phyloP scores from a whole-genome alignment of 1,284 basidiomycete genomes.

The Moesziomyces globuligerus region DNA sequence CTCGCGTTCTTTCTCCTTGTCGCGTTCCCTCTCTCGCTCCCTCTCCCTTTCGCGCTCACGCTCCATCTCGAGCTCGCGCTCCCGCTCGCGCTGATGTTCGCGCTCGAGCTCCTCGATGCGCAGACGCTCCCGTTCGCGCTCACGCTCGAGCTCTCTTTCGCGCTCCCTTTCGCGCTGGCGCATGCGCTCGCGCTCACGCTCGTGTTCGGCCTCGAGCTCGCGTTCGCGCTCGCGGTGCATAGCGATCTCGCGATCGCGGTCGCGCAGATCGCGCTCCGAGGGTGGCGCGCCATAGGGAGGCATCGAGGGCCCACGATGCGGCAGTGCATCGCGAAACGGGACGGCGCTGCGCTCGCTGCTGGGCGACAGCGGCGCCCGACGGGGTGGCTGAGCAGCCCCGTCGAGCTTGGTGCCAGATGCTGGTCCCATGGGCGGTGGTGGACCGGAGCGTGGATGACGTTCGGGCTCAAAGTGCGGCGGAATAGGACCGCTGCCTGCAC shows the following conservation, averaged over 20 bases:
- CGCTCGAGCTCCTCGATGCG: constrained; percentile 11
- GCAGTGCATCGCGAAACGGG: constrained; percentile 17
- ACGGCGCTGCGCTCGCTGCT: constrained; percentile 19
- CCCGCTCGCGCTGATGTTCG: constrained; percentile 25
- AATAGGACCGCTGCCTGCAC: constrained; percentile 1
- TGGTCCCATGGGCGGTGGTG: constrained; percentile 30
- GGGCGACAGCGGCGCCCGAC: constrained; percentile 33
- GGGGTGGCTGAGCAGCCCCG: constrained; percentile 10
- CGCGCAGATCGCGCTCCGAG: constrained; percentile 25
- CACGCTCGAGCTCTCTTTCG: constrained; percentile 26
- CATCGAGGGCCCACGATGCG: constrained; percentile 29
- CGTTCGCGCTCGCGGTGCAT: constrained; percentile 25
- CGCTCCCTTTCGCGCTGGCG: constrained; percentile 16
- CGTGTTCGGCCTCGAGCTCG: constrained; percentile 26
- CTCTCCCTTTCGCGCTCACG: constrained; percentile 35
- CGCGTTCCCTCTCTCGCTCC: constrained; percentile 32
- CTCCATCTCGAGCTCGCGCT: constrained; percentile 21
- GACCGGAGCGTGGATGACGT: constrained; percentile 25
- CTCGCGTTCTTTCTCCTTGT: constrained; percentile 43
- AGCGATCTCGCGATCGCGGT: constrained; percentile 29
- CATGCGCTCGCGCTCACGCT: constrained; percentile 32
- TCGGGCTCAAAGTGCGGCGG: constrained; percentile 37
- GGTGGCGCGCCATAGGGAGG: constrained; percentile 27
- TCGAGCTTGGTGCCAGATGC: constrained; percentile 27
- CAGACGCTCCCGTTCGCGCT: constrained; percentile 18